A percentile compares a stretch with the other conserved stretches of the same genome.
Conservation (phyloP, 192 early-diverging fungal genomes). For the Chytriomyces hyalinus region DNA sequence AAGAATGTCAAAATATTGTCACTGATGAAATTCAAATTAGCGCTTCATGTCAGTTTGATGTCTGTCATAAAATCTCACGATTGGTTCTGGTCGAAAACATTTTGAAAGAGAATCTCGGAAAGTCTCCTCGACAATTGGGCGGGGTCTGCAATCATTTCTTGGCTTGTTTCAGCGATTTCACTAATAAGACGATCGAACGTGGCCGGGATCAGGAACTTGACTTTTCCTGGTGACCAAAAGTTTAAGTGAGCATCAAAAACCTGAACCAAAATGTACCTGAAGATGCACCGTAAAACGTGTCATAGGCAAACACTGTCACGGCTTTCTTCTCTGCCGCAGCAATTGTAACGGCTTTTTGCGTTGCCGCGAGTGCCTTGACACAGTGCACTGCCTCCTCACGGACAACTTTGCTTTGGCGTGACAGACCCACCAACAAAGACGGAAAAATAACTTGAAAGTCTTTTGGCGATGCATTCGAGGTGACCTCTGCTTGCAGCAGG, state of each 20-base stretch:
- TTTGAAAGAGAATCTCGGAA: conserved; percentile 32
- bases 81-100: conserved; percentile 9
- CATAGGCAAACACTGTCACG: conserved; percentile 59
- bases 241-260: not conserved
- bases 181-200: conserved; percentile 55
- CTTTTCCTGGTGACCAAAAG: conserved; percentile 26
- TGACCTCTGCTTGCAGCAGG: conserved; percentile 1
- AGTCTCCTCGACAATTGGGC: conserved; percentile 44
- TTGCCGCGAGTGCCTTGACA: conserved; percentile 57
- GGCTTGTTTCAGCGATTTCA: conserved; percentile 49
- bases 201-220: conserved; percentile 63
- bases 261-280: conserved; percentile 19
- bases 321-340: conserved; percentile 27
- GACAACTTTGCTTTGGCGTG: conserved; percentile 57
- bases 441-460: conserved; percentile 66
- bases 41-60: not conserved
- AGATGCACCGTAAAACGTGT: conserved; percentile 63
- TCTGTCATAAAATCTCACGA: not conserved
- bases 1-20: conserved; percentile 52
- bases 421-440: conserved; percentile 70
- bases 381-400: conserved; percentile 70
- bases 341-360: conserved; percentile 29
- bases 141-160: conserved; percentile 55
- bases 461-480: not conserved
- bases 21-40: conserved; percentile 3